phyloP scores from a whole-genome alignment of 2,329 filamentous ascomycete species.

The Arthrobotrys entomopaga region DNA sequence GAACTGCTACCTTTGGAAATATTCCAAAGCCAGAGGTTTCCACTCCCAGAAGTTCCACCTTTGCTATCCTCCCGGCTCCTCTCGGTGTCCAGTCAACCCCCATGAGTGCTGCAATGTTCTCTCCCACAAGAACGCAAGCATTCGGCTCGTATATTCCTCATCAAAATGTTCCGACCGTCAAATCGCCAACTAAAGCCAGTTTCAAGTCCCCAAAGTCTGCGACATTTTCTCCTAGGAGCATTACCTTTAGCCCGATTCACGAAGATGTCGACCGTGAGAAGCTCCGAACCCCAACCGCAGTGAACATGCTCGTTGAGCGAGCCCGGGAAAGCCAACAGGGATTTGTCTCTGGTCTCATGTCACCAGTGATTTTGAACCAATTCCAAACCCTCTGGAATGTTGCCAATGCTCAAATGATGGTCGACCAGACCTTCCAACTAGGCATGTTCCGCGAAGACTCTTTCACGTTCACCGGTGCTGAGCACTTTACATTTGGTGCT shows the following conservation, averaged over 20 bases:
- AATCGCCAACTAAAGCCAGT: slow-evolving; percentile 46
- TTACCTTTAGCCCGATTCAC: slow-evolving; percentile 53
- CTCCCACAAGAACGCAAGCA: slow-evolving; percentile 30
- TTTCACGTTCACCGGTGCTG: slow-evolving; percentile 55
- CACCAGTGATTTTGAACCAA: slow-evolving; percentile 47
- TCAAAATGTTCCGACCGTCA: slow-evolving; percentile 34
- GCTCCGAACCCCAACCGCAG: slow-evolving; percentile 47
- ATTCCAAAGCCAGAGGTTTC: slow-evolving; percentile 51
- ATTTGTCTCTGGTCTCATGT: slow-evolving; percentile 51
- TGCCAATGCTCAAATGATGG: slow-evolving; percentile 47
- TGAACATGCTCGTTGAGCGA: slow-evolving; percentile 55
- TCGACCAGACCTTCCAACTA: slow-evolving; percentile 49
- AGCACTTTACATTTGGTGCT: slow-evolving; percentile 57
- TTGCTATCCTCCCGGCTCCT: slow-evolving; percentile 45
- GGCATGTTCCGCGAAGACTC: slow-evolving; percentile 55
- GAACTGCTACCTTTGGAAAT: slow-evolving; percentile 46
- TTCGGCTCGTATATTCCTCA: slow-evolving; percentile 53
- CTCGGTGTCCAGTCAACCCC: slow-evolving; percentile 33
- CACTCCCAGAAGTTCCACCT: slow-evolving; percentile 45
- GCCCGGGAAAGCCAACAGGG: slow-evolving; percentile 50
- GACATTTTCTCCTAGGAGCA: slow-evolving; percentile 50
- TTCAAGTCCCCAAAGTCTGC: slow-evolving; percentile 50
- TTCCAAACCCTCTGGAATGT: slow-evolving; percentile 53
- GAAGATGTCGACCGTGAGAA: slow-evolving; percentile 54
- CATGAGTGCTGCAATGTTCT: slow-evolving; percentile 51